Base-by-base conservation (phyloP, 2,329 filamentous ascomycete genomes). In the Cephalotrichum gorgonifer region DNA sequence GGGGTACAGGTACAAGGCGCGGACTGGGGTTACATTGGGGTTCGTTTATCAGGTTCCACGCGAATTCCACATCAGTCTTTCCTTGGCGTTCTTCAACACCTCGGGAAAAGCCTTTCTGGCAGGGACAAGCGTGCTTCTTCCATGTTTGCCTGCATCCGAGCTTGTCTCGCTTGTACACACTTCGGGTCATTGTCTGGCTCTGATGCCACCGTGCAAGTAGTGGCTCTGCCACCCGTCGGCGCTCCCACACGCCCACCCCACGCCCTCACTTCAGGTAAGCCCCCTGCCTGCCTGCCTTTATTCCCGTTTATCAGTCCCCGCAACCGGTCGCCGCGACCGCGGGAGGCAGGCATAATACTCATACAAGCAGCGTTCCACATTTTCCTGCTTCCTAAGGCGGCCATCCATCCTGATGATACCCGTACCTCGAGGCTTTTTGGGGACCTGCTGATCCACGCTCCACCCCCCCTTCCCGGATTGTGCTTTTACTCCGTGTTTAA, bases 401-500 rank as follows among this genome's bases (percentile, higher is more conserved):
- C 44, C 17, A 6, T 15, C 44, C 44, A 11, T 48, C 38, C 38
- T 33, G 38, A 48, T 48, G 45, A 47, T 47, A 47, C 45, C n/a
- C 45, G 45, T 47, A 6, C 46, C 25, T 43, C 22, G 46, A 31
- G 23, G 35, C 25, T 28, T 30, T 43, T 48, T 48, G 46, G 46
- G 26, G 33, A 48, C 31, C 38, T 31, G 46, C 35, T 41, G 46
- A 48, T 48, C 46, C 46, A 43, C 46, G 17, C 38, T 22, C 33
- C 26, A 23, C 11, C 38, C 20, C 35, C 25, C 46, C 9, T 28
- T 30, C 20, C 25, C 46, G 28, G 31, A 48, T 23, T 31, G 38
- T 26, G 46, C 46, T 42, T 45, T 43, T 48, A 26, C 35, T 33
- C 46, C 46, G 46, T 48, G 26, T 48, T 47, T 48, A 48, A 48